Conservation (phyloP, 208 protist species). For the Wallacemonas sp. region DNA sequence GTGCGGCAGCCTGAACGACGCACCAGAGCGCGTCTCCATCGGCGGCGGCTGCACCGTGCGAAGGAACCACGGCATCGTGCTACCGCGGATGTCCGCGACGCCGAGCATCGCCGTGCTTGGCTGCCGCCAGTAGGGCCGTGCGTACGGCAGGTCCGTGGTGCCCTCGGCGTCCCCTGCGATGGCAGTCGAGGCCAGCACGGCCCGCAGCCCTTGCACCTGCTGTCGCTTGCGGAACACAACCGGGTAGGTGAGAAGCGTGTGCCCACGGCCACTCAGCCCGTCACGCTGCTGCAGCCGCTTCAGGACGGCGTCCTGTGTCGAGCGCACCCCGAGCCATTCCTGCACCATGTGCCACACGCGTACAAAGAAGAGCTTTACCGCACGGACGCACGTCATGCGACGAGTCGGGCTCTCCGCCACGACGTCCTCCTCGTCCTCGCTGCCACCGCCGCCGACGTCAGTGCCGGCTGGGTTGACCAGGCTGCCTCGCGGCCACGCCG, state of each 20-base stretch:
- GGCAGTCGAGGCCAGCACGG: neutral
- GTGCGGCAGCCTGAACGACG: neutral
- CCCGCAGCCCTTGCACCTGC: neutral
- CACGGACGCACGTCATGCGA: neutral
- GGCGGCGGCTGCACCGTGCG: neutral
- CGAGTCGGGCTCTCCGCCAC: neutral
- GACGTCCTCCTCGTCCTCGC: neutral
- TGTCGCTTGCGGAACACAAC: neutral
- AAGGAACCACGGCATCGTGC: slow-evolving; percentile 37
- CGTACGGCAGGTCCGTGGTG: neutral
- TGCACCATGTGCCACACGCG: neutral
- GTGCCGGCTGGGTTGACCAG: neutral
- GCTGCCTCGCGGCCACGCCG: no score
- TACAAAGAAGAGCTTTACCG: neutral
- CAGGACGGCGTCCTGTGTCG: slow-evolving; percentile 10
- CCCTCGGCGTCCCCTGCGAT: neutral
- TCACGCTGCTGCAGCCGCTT: slow-evolving; percentile 12
- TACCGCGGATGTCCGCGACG: slow-evolving; percentile 37
- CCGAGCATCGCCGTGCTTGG: slow-evolving; percentile 49
- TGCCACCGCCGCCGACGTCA: neutral
- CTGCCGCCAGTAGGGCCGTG: slow-evolving; percentile 27
- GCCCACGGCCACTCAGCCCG: neutral
- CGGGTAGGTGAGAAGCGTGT: slow-evolving; percentile 18
- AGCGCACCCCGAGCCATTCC: slow-evolving; percentile 6
- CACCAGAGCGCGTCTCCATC: no score